Base-by-base conservation (phyloP, 768 basidiomycete genomes). In the Kwoniella mangroviensis region DNA sequence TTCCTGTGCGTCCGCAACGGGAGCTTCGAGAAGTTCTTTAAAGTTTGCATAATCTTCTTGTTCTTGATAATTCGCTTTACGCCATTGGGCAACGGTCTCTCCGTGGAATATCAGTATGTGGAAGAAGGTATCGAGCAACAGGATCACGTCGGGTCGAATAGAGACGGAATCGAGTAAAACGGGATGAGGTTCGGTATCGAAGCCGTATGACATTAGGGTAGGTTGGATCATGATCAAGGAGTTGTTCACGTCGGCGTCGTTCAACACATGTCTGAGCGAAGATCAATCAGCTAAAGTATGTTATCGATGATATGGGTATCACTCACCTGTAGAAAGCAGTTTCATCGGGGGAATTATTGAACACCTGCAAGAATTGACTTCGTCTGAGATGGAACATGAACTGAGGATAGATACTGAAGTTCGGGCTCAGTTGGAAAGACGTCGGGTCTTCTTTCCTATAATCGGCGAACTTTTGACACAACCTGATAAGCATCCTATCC, bases 91-190 rank as follows among this genome's bases (percentile, higher is more conserved):
- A 58, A 99, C 88, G 22, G 93, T 92, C 83, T 96, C 93, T 22
- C 97, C 97, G 81, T 99, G 97, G 91, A 97, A 98, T 83, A 99
- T 98, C 77, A 98, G 90, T 75, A 98, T 97, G 82, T 99, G 96
- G 93, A 99, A 98, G 88, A 96, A 99, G 2, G 96, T 98, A 80
- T 99, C 97, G 64, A 99, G 90, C 11, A 99, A 88, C 40, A 99
- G 89, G 79, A 99, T 90, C 71, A 95, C 93, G 78, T 98, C 97
- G 54, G 92, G 92, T 83, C 96, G 94, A 85, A 98, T 98, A 59
- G 96, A 98, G 55, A 99, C 90, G 63, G 93, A 95, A 85, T 99
- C 97, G 41, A 99, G 89, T 21, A 99, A 86, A 41, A 98, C 96
- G 19, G 97, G 97, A 76, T 94, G 92, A 15, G 97, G 90, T 2